phyloP scores from a whole-genome alignment of 2,329 filamentous ascomycete species.

The Lecanicillium sp. region DNA sequence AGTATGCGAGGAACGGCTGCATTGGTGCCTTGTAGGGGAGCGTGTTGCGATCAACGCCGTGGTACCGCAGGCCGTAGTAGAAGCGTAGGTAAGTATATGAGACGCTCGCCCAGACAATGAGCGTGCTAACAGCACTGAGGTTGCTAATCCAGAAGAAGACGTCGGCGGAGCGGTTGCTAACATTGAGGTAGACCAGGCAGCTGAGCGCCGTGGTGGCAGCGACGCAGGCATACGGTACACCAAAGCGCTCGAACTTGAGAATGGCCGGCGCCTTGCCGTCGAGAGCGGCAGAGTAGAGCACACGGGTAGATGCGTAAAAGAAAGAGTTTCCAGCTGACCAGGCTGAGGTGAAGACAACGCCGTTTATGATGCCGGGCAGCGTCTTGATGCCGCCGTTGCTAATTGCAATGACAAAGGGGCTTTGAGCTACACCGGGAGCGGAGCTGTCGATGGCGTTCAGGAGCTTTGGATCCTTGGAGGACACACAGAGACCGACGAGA shows the following conservation, averaged over 20 bases:
- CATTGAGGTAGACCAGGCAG: conserved; percentile 54
- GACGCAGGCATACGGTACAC: conserved; percentile 23
- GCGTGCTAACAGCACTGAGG: conserved; percentile 58
- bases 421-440: conserved; percentile 33
- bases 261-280: conserved; percentile 33
- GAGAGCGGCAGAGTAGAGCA: conserved; percentile 39
- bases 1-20: conserved; percentile 63
- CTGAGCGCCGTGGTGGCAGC: conserved; percentile 42
- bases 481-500: conserved; percentile 28
- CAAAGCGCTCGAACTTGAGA: conserved; percentile 19
- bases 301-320: conserved; percentile 42
- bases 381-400: conserved; percentile 35
- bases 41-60: conserved; percentile 56
- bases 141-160: conserved; percentile 57
- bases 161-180: conserved; percentile 48
- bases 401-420: conserved; percentile 53
- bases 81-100: conserved; percentile 64
- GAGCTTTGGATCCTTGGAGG: conserved; percentile 27
- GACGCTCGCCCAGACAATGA: conserved; percentile 62
- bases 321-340: conserved; percentile 52
- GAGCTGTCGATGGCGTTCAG: conserved; percentile 39
- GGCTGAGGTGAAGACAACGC: conserved; percentile 49
- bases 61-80: conserved; percentile 54
- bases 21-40: conserved; percentile 58
- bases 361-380: conserved; percentile 46